A percentile compares a stretch with the other conserved stretches of the same genome.
Evolutionary conservation across 164 flowering plant species (phyloP).

Genomic region (Vitis amurensis): DNA sequence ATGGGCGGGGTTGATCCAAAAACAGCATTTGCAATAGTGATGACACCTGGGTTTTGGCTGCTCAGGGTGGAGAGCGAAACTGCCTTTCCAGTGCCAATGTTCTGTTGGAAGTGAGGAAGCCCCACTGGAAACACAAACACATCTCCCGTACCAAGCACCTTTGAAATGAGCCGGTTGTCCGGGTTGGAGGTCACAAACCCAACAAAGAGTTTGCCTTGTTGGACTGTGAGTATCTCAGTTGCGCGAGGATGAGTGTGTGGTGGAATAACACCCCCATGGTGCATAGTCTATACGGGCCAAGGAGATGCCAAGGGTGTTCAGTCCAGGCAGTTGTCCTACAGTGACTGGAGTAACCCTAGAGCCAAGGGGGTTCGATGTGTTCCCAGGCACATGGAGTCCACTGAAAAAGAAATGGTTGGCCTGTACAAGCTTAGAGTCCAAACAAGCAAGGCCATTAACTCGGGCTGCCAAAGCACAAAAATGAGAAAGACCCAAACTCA

Average conservation of each 20-base stretch:
- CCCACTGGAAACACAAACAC: constrained; percentile 15
- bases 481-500: background rate
- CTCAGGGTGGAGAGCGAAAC: background rate
- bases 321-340: constrained; percentile 7
- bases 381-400: background rate
- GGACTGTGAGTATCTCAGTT: constrained; percentile 12
- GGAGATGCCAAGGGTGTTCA: constrained; percentile 17
- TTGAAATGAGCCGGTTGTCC: constrained; percentile 1
- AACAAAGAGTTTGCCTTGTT: constrained; percentile 9
- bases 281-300: constrained; percentile 11
- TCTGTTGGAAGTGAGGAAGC: constrained; percentile 14
- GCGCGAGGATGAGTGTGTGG: constrained; percentile 15
- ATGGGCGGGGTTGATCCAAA: too few relatives aligned
- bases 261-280: constrained; percentile 10
- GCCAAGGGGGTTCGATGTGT: background rate
- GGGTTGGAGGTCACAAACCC: constrained; percentile 18
- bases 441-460: background rate
- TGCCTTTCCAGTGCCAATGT: constrained; percentile 3
- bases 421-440: background rate
- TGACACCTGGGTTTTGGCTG: constrained; percentile 13
- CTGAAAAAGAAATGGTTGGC: background rate
- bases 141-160: constrained; percentile 11
- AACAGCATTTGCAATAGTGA: constrained; percentile 2
- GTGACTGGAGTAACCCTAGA: background rate
- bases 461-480: background rate